Base-by-base conservation (phyloP, 257 asterid species). In the Knoxia roxburghii region DNA sequence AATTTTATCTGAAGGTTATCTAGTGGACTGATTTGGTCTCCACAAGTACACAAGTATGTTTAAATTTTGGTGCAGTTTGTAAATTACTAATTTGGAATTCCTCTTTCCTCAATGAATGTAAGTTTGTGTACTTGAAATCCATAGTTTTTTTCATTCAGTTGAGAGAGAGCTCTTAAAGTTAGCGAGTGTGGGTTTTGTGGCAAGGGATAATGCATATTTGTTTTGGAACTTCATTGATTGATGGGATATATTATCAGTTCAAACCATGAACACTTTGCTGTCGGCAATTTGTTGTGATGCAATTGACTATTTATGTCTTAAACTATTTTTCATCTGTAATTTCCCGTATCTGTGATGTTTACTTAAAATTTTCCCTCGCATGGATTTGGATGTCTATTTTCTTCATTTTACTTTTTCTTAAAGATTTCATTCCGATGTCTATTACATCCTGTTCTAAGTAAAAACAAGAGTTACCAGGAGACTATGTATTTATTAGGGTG, bases 401-500 rank as follows among this genome's bases (percentile, higher is more conserved):
- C 4, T 59, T 59, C 29, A 20, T 15, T 0, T 35, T 46, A 6
- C 11, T 51, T 45, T 33, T 9, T 49, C 2, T 43, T 37, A 9
- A 14, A 32, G 27, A 26, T 72, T 33, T 46, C 41, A n/a, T 54
- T 14, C 61, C 30, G n/a, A 32, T 50, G 18, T 43, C 23, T 45
- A 32, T 32, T 51, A n/a, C 13, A 26, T 65, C 15, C 20, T 21
- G 50, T 64, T 54, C 40, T 40, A 30, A 27, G 21, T 13, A 26
- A 23, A n/a, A 53, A 26, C 27, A n/a, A 32, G 29, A 10, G 33
- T n/a, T 59, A 68, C 7, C 4, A 3, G 39, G 24, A n/a, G 17
- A 11, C 63, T 29, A 23, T 52, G 29, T 64, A 48, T 64, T 32
- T 85, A 37, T 75, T 81, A 90, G 97, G 87, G 88, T 78, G 78